Percentiles rank a stretch among this genome's conserved stretches.
Conservation (phyloP, 2,329 filamentous ascomycete species). For the Emericellopsis atlantica region DNA sequence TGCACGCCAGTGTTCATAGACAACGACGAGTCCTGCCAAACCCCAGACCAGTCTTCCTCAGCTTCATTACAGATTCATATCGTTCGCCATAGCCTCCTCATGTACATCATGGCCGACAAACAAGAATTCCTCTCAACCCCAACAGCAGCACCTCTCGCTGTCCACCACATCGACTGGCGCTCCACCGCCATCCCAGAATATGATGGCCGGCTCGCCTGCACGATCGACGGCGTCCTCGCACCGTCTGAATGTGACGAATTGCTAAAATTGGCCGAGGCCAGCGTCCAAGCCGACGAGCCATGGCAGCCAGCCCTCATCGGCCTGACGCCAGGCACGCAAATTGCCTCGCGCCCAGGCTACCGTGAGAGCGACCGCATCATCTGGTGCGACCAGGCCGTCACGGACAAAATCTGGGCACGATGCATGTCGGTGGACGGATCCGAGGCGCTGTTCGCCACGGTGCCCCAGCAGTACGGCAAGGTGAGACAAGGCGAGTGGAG, state of each 20-base stretch:
- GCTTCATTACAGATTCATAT: background rate
- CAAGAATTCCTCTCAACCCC: slow-evolving; percentile 27
- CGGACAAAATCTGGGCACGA: slow-evolving; percentile 49
- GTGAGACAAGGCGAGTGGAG: slow-evolving; percentile 19
- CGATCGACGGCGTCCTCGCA: slow-evolving; percentile 47
- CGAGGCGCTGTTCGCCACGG: slow-evolving; percentile 20
- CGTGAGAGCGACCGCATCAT: slow-evolving; percentile 68
- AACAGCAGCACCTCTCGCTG: slow-evolving; percentile 25
- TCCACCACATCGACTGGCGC: slow-evolving; percentile 37
- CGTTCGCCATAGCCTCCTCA: background rate
- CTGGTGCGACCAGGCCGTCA: slow-evolving; percentile 53
- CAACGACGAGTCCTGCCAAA: background rate
- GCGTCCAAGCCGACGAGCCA: slow-evolving; percentile 22
- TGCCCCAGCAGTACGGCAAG: slow-evolving; percentile 6
- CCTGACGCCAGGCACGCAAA: slow-evolving; percentile 47
- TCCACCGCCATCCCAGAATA: slow-evolving; percentile 36
- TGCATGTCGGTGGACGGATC: slow-evolving; percentile 31
- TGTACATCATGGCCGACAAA: slow-evolving; percentile 15
- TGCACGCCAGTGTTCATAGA: background rate
- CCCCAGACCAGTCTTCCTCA: background rate
- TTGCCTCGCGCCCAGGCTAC: slow-evolving; percentile 35
- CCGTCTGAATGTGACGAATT: slow-evolving; percentile 46
- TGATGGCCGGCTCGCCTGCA: slow-evolving; percentile 36
- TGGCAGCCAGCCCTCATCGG: slow-evolving; percentile 64
- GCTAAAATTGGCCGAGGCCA: slow-evolving; percentile 35